Conservation (phyloP, 2,329 filamentous ascomycete genomes). For the Arthrobotrys pseudoclavata region DNA sequence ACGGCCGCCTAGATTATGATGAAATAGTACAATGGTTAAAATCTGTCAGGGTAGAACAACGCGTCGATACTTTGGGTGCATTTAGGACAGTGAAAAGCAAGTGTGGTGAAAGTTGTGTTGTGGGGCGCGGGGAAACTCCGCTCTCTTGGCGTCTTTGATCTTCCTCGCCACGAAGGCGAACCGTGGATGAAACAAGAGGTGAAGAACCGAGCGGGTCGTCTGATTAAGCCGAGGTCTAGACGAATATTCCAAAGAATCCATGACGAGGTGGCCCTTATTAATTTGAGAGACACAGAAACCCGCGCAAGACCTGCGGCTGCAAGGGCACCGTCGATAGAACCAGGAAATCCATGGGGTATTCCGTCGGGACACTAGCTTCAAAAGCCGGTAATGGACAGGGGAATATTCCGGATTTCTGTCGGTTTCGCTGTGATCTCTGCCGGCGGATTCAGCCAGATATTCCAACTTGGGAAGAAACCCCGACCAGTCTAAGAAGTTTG, state of each 20-base stretch:
- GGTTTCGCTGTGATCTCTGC: constrained; percentile 9
- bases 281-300: too few species aligned
- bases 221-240: constrained; percentile 16
- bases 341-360: not conserved
- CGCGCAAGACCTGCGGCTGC: not conserved
- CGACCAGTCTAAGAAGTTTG: not conserved
- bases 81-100: too few species aligned
- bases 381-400: not conserved
- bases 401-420: constrained; percentile 8
- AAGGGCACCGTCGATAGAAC: not conserved
- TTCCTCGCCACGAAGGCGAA: not conserved
- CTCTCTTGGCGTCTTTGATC: not conserved
- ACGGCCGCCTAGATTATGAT: too few species aligned
- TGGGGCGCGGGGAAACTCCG: not conserved
- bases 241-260: not conserved
- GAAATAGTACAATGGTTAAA: too few species aligned
- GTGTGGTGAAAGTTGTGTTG: not conserved
- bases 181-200: constrained; percentile 5
- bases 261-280: not conserved
- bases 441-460: constrained; percentile 21
- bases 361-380: not conserved
- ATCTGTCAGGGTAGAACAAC: too few species aligned
- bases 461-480: constrained; percentile 9
- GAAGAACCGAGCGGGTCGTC: constrained; percentile 9
- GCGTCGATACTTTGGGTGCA: too few species aligned